Evolutionary conservation across 202 grass and related monocot species (phyloP).

Genomic region (Bolboschoenoplectus hybrid): DNA sequence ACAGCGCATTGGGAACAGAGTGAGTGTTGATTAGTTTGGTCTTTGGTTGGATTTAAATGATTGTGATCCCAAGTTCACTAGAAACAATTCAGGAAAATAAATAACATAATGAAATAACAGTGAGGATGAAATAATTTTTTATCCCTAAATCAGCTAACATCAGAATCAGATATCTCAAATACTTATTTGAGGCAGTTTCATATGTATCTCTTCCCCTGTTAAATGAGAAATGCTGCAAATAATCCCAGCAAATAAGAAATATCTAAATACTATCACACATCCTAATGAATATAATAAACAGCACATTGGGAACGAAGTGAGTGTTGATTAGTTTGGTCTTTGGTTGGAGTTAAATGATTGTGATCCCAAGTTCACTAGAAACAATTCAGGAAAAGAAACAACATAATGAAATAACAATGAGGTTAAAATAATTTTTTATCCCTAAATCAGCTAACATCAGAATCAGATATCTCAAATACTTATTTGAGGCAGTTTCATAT

Average conservation of each 20-base stretch:
- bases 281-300: background rate
- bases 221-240: constrained; percentile 14
- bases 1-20: background rate
- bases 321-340: background rate
- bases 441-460: background rate
- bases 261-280: background rate
- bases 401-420: background rate
- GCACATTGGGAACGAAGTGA: background rate
- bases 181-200: background rate
- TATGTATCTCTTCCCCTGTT: background rate
- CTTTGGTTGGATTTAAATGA: background rate
- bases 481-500: background rate
- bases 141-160: background rate
- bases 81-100: background rate
- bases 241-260: background rate
- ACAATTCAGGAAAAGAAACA: background rate
- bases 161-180: background rate
- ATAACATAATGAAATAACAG: background rate
- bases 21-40: background rate
- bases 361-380: background rate
- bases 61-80: background rate
- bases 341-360: background rate
- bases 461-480: background rate
- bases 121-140: background rate
- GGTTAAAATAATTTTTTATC: background rate